Percentiles rank a stretch among this genome's conserved stretches.
phyloP scores from a whole-genome alignment of 164 flowering plant species.

The Amborella trichopoda region DNA sequence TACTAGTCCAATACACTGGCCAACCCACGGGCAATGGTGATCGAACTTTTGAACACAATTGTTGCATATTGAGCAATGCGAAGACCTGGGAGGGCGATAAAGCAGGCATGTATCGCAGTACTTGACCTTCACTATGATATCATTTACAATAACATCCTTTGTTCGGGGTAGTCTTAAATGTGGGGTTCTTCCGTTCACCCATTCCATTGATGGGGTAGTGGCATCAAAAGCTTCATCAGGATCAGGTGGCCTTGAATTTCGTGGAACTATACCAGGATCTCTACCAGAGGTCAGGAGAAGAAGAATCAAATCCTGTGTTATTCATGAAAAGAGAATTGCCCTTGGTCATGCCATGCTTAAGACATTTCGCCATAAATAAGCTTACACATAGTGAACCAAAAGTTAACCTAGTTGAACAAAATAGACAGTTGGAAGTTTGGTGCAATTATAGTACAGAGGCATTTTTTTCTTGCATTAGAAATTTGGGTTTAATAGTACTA shows the following conservation, averaged over 20 bases:
- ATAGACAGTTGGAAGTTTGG: too few species aligned
- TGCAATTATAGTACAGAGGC: too few species aligned
- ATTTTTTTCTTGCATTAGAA: too few species aligned
- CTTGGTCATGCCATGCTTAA: too few species aligned
- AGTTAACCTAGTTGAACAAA: too few species aligned
- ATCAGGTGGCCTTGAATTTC: slow-evolving; percentile 67
- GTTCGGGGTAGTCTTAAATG: slow-evolving; percentile 51
- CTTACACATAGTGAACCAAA: too few species aligned
- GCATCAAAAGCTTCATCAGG: slow-evolving; percentile 38
- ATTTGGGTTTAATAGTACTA: too few species aligned
- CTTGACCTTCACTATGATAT: slow-evolving; percentile 61
- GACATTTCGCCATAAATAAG: too few species aligned
- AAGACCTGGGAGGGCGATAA: slow-evolving; percentile 85
- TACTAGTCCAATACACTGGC: slow-evolving; percentile 91
- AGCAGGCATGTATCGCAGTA: slow-evolving; percentile 84
- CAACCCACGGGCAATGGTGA: slow-evolving; percentile 99
- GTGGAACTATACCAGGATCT: slow-evolving; percentile 91
- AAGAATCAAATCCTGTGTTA: slow-evolving; percentile 76
- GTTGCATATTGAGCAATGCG: slow-evolving; percentile 95
- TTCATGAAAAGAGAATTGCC: too few species aligned
- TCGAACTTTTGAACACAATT: slow-evolving; percentile 92
- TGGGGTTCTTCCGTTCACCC: slow-evolving; percentile 54
- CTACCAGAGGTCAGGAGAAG: slow-evolving; percentile 74
- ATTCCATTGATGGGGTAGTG: slow-evolving; percentile 68
- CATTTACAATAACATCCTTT: slow-evolving; percentile 64